phyloP scores from a whole-genome alignment of 2,329 filamentous ascomycete species.

The Proliferodiscus dingleyae region DNA sequence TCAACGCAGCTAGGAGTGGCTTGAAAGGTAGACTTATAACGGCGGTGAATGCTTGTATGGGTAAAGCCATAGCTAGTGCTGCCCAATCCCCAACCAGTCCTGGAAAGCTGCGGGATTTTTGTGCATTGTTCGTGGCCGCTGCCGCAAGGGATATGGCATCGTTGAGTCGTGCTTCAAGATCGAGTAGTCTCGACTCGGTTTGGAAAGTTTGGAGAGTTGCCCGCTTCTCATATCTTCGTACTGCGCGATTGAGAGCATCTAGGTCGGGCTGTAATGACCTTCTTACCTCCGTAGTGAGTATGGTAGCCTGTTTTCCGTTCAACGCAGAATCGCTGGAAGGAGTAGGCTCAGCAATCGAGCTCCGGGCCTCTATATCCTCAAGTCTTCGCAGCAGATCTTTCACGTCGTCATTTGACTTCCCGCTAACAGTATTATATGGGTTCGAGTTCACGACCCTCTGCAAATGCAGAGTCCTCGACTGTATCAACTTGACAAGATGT shows the following conservation, averaged over 20 bases:
- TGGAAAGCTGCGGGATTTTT: slow-evolving; percentile 19
- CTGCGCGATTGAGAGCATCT: slow-evolving; percentile 81
- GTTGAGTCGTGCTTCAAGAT: slow-evolving; percentile 65
- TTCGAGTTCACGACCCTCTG: slow-evolving; percentile 65
- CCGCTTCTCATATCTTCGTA: slow-evolving; percentile 88
- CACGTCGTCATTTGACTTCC: slow-evolving; percentile 36
- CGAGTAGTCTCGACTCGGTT: slow-evolving; percentile 68
- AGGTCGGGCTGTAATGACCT: slow-evolving; percentile 72
- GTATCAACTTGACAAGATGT: slow-evolving; percentile 76
- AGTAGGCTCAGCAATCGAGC: slow-evolving; percentile 36
- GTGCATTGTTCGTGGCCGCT: slow-evolving; percentile 52
- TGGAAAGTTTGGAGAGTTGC: slow-evolving; percentile 69
- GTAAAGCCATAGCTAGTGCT: slow-evolving; percentile 23
- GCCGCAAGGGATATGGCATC: slow-evolving; percentile 80
- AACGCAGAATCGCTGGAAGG: slow-evolving; percentile 31
- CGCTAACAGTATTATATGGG: slow-evolving; percentile 37
- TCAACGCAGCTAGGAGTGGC: slow-evolving; percentile 14
- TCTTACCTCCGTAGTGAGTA: slow-evolving; percentile 51
- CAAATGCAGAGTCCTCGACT: slow-evolving; percentile 72
- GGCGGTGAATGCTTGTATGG: slow-evolving; percentile 23
- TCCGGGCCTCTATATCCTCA: slow-evolving; percentile 61
- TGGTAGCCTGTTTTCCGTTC: slow-evolving; percentile 36
- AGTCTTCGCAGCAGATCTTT: slow-evolving; percentile 60
- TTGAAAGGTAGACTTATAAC: slow-evolving; percentile 26
- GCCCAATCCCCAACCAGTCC: slow-evolving; percentile 27